Conservation (phyloP, 257 asterid genomes). For the Nicotiana knightiana region DNA sequence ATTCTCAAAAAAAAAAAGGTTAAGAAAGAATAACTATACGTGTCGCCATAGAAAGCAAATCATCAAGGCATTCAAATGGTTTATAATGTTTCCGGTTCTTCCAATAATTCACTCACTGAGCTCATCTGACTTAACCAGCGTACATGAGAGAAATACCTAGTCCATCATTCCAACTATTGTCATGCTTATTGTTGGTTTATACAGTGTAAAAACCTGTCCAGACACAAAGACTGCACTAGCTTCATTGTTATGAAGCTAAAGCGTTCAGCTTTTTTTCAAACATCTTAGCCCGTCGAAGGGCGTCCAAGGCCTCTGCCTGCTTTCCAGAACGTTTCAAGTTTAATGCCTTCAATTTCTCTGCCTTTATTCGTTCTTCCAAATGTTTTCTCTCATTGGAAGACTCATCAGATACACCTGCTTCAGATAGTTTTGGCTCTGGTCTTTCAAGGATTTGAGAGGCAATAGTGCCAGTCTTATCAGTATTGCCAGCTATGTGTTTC, state of each 20-base stretch:
- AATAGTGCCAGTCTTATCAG: constrained; percentile 13
- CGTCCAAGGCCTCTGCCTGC: constrained; percentile 83
- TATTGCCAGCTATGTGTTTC: constrained; percentile 9
- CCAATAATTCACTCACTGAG: background rate
- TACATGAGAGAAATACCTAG: background rate
- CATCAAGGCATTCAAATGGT: background rate
- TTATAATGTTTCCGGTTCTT: background rate
- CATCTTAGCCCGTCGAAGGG: constrained; percentile 65
- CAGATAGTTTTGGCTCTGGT: constrained; percentile 24
- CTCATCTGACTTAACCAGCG: background rate
- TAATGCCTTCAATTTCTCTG: constrained; percentile 75
- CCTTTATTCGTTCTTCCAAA: constrained; percentile 55
- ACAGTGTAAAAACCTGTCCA: background rate
- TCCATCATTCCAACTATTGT: background rate
- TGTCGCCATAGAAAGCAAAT: background rate
- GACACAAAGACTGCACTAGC: background rate
- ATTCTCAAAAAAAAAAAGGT: background rate
- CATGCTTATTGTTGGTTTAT: background rate
- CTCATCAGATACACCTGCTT: constrained; percentile 14
- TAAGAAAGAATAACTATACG: background rate
- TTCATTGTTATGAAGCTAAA: constrained; percentile 27
- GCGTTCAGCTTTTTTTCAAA: constrained; percentile 77
- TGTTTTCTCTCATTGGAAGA: constrained; percentile 43
- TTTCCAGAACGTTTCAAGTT: constrained; percentile 80
- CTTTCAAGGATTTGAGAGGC: constrained; percentile 26